Base-by-base conservation (phyloP, 2,329 filamentous ascomycete species). In the Neofusicoccum umdonicola region DNA sequence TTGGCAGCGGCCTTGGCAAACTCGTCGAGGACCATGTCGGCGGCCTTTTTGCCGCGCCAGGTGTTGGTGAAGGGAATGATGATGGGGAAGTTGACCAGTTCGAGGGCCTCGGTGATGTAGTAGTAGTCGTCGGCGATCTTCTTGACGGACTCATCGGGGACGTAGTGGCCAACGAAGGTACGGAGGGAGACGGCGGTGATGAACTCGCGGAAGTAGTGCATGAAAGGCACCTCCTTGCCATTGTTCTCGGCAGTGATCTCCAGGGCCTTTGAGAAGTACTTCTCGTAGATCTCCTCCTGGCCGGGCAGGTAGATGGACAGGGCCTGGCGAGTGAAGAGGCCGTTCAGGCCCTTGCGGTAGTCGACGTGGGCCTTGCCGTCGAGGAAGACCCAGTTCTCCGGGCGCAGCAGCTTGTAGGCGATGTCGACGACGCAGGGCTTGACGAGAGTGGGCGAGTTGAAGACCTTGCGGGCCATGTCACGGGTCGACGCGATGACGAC, bases 41-140 rank as follows among this genome's bases (percentile, higher is more conserved):
- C 89, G 35, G 93, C 92, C 82, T 93, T 96, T 85, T 97, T 97
- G 72, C 94, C 95, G 74, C 96, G 96, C 93, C 93, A 98, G 4
- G 93, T 93, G 83, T 93, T 94, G 76, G 93, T 97, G 83, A 87
- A 98, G 44, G 94, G 94, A 45, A 98, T 80, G 76, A 98, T 97
- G 80, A 98, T 90, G 66, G 95, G 94, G 83, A 98, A 97, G 83
- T 98, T 98, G 83, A 99, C 95, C 52, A 98, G 86, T 79, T 99
- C 95, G 70, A 98, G 87, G 22, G 95, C 95, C 65, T 91, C 94
- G 13, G 95, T 98, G 76, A 98, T 96, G 69, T 94, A 87, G 80
- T 96, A 98, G 82, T 97, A 99, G 80, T 98, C 93, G 78, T 97
- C 90, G 67, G 94, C 90, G 69, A 98, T 95, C 83, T 91, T 93